Evolutionary conservation across 2,329 filamentous ascomycete genomes (phyloP).

Genomic region (Leptodontidium sp.): DNA sequence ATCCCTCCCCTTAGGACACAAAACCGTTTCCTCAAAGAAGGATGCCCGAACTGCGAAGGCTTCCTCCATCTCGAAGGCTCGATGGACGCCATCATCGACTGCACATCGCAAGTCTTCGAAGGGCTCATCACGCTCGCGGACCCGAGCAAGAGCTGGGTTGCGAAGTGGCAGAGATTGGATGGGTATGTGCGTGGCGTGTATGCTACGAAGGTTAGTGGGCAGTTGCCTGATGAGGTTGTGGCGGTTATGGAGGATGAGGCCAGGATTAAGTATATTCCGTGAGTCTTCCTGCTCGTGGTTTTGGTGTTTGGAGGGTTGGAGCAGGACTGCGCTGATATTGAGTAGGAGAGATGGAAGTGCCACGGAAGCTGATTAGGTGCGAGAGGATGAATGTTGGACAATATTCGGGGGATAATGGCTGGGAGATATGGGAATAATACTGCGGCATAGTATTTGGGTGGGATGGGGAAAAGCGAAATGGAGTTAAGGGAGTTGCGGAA

Average conservation of each 20-base stretch:
- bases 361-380: constrained; percentile 45
- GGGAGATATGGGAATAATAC: constrained; percentile 12
- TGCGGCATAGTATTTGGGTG: constrained; percentile 21
- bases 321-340: constrained; percentile 32
- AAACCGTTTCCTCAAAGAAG: constrained; percentile 83
- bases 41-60: constrained; percentile 96
- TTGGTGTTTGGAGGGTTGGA: background rate
- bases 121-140: constrained; percentile 87
- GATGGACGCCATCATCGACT: constrained; percentile 84
- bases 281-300: constrained; percentile 47
- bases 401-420: background rate
- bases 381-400: background rate
- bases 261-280: constrained; percentile 72
- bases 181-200: constrained; percentile 90
- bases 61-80: constrained; percentile 85
- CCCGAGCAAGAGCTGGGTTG: constrained; percentile 88
- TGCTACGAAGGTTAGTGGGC: constrained; percentile 91
- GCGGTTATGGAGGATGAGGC: constrained; percentile 68
- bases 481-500: constrained; percentile 38
- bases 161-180: constrained; percentile 94
- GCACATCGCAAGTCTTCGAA: constrained; percentile 96
- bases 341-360: constrained; percentile 64
- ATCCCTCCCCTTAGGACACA: constrained; percentile 21
- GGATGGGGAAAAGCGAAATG: constrained; percentile 30
- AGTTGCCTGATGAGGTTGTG: constrained; percentile 72